Conservation (phyloP, 495 filamentous ascomycete genomes). For the Talaromyces adpressus region DNA sequence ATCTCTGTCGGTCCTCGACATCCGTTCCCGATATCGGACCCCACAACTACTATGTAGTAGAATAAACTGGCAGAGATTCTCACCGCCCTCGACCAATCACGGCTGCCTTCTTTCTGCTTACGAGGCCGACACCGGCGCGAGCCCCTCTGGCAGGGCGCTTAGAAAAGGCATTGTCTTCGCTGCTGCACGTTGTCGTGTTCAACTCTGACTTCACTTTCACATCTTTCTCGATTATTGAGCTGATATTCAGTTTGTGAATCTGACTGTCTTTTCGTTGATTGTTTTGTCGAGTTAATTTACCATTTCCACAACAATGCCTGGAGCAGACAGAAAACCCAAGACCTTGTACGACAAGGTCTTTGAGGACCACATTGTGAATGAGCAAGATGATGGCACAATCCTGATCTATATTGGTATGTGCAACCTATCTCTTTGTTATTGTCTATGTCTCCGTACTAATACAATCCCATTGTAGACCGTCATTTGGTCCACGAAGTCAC, state of each 20-base stretch:
- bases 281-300: background rate
- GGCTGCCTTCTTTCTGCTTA: background rate
- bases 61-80: background rate
- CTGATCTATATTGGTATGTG: constrained; percentile 80
- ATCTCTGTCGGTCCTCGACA: background rate
- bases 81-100: background rate
- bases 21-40: constrained; percentile 2
- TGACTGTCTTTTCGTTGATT: background rate
- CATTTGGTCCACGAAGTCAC: constrained; percentile 98
- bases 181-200: background rate
- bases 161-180: constrained; percentile 7
- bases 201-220: background rate
- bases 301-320: constrained; percentile 58
- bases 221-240: constrained; percentile 2
- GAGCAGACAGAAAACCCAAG: constrained; percentile 65
- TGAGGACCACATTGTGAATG: constrained; percentile 85
- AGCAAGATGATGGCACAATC: constrained; percentile 86
- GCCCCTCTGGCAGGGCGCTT: constrained; percentile 5
- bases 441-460: background rate
- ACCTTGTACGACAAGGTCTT: constrained; percentile 99
- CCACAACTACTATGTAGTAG: no score
- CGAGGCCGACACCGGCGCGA: constrained; percentile 3
- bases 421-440: background rate
- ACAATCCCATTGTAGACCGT: constrained; percentile 49
- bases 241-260: background rate